phyloP scores from a whole-genome alignment of 108 stramenopile genomes.

The Ochromonas danica region DNA sequence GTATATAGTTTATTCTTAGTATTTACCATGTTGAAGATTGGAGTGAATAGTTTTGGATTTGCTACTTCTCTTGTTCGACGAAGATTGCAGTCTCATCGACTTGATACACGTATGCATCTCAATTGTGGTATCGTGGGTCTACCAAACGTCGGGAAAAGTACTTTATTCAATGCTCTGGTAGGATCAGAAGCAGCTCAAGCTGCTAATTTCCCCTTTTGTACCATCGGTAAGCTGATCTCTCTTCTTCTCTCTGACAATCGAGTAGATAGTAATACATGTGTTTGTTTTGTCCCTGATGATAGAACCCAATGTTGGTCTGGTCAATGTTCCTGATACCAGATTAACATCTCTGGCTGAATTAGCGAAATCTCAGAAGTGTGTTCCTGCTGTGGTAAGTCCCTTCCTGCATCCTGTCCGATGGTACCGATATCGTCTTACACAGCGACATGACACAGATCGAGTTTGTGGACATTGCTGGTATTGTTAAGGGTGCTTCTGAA shows the following conservation, averaged over 20 bases:
- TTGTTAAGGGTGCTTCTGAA: constrained; percentile 93
- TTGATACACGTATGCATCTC: too few relatives aligned
- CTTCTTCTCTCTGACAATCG: neutral
- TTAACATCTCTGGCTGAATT: constrained; percentile 69
- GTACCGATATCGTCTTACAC: neutral
- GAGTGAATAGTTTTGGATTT: too few relatives aligned
- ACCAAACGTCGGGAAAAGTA: constrained; percentile 95
- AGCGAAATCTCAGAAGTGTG: constrained; percentile 66
- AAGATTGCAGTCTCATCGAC: too few relatives aligned
- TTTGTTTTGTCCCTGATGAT: neutral
- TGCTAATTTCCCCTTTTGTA: constrained; percentile 78
- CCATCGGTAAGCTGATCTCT: constrained; percentile 56
- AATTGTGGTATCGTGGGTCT: too few relatives aligned
- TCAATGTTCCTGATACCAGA: constrained; percentile 82
- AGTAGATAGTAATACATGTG: neutral
- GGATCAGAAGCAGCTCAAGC: constrained; percentile 63
- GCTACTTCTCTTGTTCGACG: too few relatives aligned
- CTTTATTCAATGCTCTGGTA: constrained; percentile 90
- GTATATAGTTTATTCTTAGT: too few relatives aligned
- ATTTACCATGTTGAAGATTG: too few relatives aligned
- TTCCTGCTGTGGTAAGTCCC: constrained; percentile 71
- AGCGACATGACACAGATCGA: constrained; percentile 50
- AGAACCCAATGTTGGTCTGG: constrained; percentile 92
- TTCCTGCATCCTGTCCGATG: neutral
- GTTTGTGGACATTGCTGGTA: constrained; percentile 97